Evolutionary conservation across 306 rosid species (phyloP), one percentile per base, ranked within the genome.

Genomic region (Casuarina cunninghamiana): DNA sequence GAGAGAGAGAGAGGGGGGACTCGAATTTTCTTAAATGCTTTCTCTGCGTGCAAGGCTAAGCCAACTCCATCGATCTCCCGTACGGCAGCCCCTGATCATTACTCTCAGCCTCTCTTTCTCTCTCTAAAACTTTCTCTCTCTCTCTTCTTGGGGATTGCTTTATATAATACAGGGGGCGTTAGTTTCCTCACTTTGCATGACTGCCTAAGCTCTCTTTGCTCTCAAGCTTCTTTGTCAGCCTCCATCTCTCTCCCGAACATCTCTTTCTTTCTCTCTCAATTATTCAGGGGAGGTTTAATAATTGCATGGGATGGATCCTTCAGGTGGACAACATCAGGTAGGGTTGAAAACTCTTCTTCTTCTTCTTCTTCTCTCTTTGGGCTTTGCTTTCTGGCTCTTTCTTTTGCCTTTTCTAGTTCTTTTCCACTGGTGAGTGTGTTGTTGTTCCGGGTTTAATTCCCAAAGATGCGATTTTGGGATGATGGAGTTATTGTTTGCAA

Each of bases 301-400:
- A 5, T 71, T 86, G 84, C 88, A 83, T 88, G 88, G 77, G 86
- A 94, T 94, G 97, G 97, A 94, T 89, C 84, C 96, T 87, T 89
- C 95, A 46, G 84, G 74, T 81, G 97, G 77, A 82, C 92, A 86
- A 79, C 88, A 84, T 66, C 97, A 90, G 94, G 98, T 95, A 81
- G 75, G 77, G 54, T 54, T 11, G 53, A 39, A 5, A 54, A 37
- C 54, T 72, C 7, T 63, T 41, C 4, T 42, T 32, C 6, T 39
- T 7, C 13, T 35, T 16, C 54, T 54, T 61, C 55, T 46, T 16
- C 2, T 39, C 41, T 38, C 12, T 17, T 74, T 57, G 38, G 21
- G 4, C 65, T 58, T 26, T 26, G 13, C 41, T 58, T 26, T n/a
- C 32, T 76, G 44, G 42, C 63, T 67, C 13, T 49, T 13, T 0